These are phyloP conservation scores for Neofusicoccum kwambonambiense DNA, from an alignment of 2,329 filamentous ascomycete genomes.

Conservation along the genomic window DNA sequence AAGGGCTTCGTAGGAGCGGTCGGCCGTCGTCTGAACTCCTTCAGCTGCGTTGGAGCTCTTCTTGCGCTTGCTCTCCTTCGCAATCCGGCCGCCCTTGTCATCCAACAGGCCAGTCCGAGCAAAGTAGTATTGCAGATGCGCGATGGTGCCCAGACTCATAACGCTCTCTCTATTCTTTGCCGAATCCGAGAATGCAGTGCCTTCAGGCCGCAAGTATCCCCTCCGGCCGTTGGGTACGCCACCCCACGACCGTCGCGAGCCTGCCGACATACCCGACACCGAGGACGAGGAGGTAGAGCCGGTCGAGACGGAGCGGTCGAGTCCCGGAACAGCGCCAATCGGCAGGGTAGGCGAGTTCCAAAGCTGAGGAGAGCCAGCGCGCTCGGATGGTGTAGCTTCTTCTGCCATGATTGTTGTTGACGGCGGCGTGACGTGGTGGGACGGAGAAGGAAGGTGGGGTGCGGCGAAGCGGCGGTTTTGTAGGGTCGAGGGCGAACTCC, in stretches of 20 bases:
- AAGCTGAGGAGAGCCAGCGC: conserved; percentile 59
- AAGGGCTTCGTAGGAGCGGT: conserved; percentile 2
- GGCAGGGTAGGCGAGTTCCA: conserved; percentile 63
- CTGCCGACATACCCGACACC: conserved; percentile 61
- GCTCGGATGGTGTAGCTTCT: conserved; percentile 5
- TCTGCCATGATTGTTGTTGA: conserved; percentile 8
- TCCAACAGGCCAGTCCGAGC: conserved; percentile 90
- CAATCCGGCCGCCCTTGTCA: conserved; percentile 84
- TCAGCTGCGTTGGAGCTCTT: conserved; percentile 40
- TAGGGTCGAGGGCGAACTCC: not conserved
- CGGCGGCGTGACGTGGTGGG: conserved; percentile 3
- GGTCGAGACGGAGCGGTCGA: conserved; percentile 61
- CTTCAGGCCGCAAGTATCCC: conserved; percentile 84
- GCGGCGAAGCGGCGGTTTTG: not conserved
- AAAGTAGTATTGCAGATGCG: conserved; percentile 98
- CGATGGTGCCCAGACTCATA: conserved; percentile 92
- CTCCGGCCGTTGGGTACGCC: conserved; percentile 56
- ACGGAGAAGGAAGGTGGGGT: conserved; percentile 4
- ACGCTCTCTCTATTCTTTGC: conserved; percentile 90
- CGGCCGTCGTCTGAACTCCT: conserved; percentile 27
- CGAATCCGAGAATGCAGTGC: conserved; percentile 85
- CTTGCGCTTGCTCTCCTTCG: conserved; percentile 61
- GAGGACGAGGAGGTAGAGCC: conserved; percentile 55
- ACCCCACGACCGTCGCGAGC: conserved; percentile 50
- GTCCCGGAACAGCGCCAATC: conserved; percentile 57